Percentiles rank a stretch among this genome's conserved stretches.
Evolutionary conservation across 2,329 filamentous ascomycete species (phyloP).

Genomic region (Fusarium nelsonii): DNA sequence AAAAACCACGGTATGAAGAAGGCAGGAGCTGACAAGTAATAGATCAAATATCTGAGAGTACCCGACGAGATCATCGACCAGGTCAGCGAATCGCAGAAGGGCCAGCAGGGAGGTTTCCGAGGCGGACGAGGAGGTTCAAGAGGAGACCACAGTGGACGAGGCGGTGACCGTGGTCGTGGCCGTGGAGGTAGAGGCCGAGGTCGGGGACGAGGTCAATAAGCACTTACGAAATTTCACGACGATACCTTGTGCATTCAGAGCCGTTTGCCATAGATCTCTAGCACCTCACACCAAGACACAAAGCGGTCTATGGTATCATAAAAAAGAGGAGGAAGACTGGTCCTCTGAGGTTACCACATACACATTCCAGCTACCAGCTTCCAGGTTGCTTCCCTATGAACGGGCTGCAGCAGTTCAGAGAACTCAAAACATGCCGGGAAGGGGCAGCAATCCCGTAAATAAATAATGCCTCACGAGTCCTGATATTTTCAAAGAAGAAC

Average conservation of each 20-base stretch:
- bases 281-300: constrained; percentile 3
- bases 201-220: constrained; percentile 53
- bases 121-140: constrained; percentile 72
- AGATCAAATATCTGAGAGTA: constrained; percentile 99
- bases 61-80: constrained; percentile 96
- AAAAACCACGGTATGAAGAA: not conserved
- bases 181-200: constrained; percentile 56
- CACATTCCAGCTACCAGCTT: constrained; percentile 12
- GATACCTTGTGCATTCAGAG: constrained; percentile 13
- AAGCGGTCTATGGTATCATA: constrained; percentile 5
- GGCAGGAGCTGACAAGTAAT: constrained; percentile 23
- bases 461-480: not conserved
- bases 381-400: constrained; percentile 16
- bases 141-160: constrained; percentile 69
- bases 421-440: constrained; percentile 7
- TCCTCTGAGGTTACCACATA: constrained; percentile 14
- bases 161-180: constrained; percentile 60
- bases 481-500: not conserved
- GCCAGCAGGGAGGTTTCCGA: constrained; percentile 71
- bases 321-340: constrained; percentile 14
- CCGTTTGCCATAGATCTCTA: constrained; percentile 2
- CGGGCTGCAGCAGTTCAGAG: constrained; percentile 12
- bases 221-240: constrained; percentile 7
- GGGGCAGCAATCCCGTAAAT: constrained; percentile 2
- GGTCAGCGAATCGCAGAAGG: constrained; percentile 91